Conservation (phyloP, 164 flowering plant genomes). For the Sedum album region DNA sequence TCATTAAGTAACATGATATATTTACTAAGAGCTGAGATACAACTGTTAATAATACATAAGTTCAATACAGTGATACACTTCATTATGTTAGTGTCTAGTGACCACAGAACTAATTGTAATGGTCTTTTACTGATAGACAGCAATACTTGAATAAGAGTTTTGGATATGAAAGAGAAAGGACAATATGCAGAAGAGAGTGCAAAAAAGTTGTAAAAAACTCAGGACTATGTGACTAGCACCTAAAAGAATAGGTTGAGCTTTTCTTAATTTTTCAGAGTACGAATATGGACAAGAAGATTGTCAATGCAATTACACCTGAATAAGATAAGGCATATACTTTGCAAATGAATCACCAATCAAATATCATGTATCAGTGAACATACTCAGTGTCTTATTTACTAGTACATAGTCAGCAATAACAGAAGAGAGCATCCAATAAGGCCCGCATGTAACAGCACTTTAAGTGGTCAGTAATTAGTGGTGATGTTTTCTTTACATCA, state of each 20-base stretch:
- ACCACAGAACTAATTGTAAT: neutral
- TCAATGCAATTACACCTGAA: neutral
- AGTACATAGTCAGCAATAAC: slow-evolving; percentile 6
- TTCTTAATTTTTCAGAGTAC: neutral
- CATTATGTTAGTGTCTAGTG: neutral
- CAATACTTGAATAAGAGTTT: neutral
- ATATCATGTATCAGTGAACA: neutral
- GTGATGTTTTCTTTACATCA: slow-evolving; percentile 12
- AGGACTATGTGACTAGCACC: neutral
- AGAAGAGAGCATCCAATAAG: slow-evolving; percentile 4
- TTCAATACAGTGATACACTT: no score
- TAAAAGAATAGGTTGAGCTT: neutral
- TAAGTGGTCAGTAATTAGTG: slow-evolving; percentile 13
- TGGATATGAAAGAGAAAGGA: neutral
- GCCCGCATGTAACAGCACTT: slow-evolving; percentile 9
- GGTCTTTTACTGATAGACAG: neutral
- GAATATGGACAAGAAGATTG: neutral
- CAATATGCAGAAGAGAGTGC: neutral
- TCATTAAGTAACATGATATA: neutral
- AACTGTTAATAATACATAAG: no score
- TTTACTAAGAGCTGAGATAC: neutral
- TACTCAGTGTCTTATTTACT: neutral
- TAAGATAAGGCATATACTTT: slow-evolving; percentile 13
- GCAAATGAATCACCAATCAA: slow-evolving; percentile 13
- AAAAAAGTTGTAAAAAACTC: neutral